These are phyloP conservation scores for Thyridium curvatum DNA, from an alignment of 2,329 filamentous ascomycete genomes.

Conservation along the genomic window DNA sequence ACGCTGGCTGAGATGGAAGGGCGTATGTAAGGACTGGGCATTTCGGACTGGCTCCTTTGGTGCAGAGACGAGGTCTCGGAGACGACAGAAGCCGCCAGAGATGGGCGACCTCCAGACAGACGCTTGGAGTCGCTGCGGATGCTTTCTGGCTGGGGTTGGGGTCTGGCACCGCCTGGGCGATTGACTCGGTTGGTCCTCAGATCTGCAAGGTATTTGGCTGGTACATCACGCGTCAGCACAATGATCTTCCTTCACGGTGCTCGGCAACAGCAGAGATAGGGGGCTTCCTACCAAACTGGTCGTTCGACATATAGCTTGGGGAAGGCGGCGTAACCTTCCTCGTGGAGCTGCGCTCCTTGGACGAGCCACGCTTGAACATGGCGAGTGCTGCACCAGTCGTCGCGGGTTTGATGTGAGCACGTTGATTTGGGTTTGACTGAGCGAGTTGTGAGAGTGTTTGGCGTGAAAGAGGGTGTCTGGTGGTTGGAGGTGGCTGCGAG, in stretches of 20 bases:
- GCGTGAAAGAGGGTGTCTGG: too few species aligned
- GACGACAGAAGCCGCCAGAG: constrained; percentile 18
- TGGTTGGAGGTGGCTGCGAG: too few species aligned
- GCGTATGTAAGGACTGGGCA: constrained; percentile 16
- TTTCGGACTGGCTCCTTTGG: constrained; percentile 22
- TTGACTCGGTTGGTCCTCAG: constrained; percentile 62
- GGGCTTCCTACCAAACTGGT: constrained; percentile 54
- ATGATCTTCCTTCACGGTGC: constrained; percentile 6
- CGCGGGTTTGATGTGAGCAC: too few species aligned
- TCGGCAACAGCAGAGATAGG: constrained; percentile 10
- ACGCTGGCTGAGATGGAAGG: constrained; percentile 40
- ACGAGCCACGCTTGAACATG: constrained; percentile 25
- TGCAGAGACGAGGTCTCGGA: constrained; percentile 24
- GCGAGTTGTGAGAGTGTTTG: too few species aligned
- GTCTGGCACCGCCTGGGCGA: constrained; percentile 66
- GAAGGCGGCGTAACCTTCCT: constrained; percentile 56
- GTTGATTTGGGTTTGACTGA: too few species aligned
- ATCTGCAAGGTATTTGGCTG: constrained; percentile 65
- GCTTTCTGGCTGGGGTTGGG: constrained; percentile 36
- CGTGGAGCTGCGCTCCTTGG: constrained; percentile 26
- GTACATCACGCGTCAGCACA: background rate
- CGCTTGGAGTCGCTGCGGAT: constrained; percentile 25
- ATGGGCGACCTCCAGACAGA: constrained; percentile 19
- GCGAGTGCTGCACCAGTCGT: background rate
- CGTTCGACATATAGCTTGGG: constrained; percentile 58